These are phyloP conservation scores for Ehretia macrophylla DNA, from an alignment of 257 asterid genomes.

Conservation along the genomic window DNA sequence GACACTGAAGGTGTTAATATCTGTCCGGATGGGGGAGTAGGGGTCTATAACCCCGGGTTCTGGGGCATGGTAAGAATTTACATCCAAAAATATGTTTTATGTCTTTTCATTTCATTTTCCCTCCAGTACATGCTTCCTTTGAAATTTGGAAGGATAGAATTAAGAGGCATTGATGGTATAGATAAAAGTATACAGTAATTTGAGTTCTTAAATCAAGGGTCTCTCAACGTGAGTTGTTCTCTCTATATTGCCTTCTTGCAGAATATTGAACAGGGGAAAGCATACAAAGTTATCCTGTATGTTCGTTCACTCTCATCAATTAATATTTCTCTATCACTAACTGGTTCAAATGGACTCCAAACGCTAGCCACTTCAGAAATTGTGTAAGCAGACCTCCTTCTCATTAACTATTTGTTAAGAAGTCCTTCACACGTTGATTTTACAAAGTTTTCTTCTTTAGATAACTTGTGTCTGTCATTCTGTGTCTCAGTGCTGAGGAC, in stretches of 20 bases:
- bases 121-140: conserved; percentile 8
- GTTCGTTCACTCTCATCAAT: conserved; percentile 59
- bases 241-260: no score
- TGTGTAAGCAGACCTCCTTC: conserved; percentile 39
- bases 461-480: conserved; percentile 2
- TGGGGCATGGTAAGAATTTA: conserved; percentile 86
- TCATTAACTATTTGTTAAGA: neutral
- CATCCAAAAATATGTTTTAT: conserved; percentile 2
- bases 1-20: conserved; percentile 37
- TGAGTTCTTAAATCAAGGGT: no score
- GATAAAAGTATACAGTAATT: no score
- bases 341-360: conserved; percentile 53
- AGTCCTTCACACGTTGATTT: no score
- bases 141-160: neutral
- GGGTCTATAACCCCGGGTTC: conserved; percentile 87
- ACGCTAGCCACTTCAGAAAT: conserved; percentile 59
- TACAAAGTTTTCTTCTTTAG: conserved; percentile 1
- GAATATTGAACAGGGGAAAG: conserved; percentile 82
- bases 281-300: conserved; percentile 66
- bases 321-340: conserved; percentile 54
- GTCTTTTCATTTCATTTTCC: neutral
- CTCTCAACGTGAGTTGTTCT: no score
- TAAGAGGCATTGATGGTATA: no score
- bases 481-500: conserved; percentile 49
- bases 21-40: conserved; percentile 89